Base-by-base conservation (phyloP, 768 basidiomycete species). In the Tylopilus felleus region DNA sequence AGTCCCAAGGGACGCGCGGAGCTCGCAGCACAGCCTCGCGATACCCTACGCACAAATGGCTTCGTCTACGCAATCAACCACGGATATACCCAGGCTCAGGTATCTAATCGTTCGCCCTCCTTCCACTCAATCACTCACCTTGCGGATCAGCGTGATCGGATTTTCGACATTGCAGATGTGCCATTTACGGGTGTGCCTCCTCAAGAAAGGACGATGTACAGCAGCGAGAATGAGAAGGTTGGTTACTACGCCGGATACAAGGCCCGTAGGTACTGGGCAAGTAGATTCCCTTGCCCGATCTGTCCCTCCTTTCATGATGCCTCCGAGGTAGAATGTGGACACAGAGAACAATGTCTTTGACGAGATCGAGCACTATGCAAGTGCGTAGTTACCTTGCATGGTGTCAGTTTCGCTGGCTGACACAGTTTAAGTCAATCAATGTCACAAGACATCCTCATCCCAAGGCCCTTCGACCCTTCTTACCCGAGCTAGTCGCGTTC, bases 281-380 rank as follows among this genome's bases (percentile, higher is more conserved):
- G 60, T 54, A 44, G 2, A 47, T 47, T 12, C 1, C 16, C 48
- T 49, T 61, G 0, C 44, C 8, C 21, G 4, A 14, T 28, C 27
- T 5, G 8, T 46, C 40, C 28, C 12, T 23, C 28, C 10, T 5
- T 12, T 31, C 13, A 21, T 19, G 17, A 33, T 22, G 8, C 39
- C 44, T 40, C 4, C 28, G 35, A 31, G n/a, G 2, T 47, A 86
- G 84, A 78, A 80, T 49, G 78, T 86, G 22, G 80, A 79, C 42
- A 72, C 75, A 5, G 51, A 57, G 0, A 57, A 55, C n/a, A 80
- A 82, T 5, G 78, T 86, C 28, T 74, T 63, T n/a, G 85, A 87
- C 61, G 81, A 85, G 58, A 67, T 85, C 19, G 84, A 85, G 57
- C 75, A 80, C 35, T 86, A 85, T 59, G 80, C 77, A 58, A 70